phyloP scores from a whole-genome alignment of 352 stramenopile species.

The Pythium diclinum region DNA sequence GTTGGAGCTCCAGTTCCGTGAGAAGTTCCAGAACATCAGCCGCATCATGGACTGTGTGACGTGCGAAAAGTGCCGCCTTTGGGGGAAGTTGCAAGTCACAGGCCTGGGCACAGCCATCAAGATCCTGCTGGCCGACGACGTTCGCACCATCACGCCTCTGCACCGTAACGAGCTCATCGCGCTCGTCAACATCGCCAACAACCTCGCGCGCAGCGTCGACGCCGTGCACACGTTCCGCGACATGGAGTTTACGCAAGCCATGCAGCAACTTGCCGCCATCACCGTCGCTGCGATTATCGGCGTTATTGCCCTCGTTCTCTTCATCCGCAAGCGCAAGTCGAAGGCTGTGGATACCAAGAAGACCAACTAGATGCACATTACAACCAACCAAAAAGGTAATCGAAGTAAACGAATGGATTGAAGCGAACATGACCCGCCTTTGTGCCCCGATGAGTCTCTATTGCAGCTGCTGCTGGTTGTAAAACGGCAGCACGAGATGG shows the following conservation, averaged over 20 bases:
- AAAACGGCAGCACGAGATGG: conserved; percentile 68
- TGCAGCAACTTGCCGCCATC: conserved; percentile 60
- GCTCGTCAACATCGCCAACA: conserved; percentile 95
- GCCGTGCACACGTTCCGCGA: conserved; percentile 76
- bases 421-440: not conserved
- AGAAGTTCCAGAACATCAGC: conserved; percentile 97
- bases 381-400: not conserved
- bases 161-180: conserved; percentile 97
- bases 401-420: not conserved
- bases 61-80: conserved; percentile 98
- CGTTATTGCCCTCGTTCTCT: conserved; percentile 45
- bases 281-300: conserved; percentile 38
- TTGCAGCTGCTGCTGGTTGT: conserved; percentile 12
- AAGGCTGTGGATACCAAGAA: conserved; percentile 34
- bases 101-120: conserved; percentile 97
- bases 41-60: conserved; percentile 99
- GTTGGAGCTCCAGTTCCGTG: conserved; percentile 69
- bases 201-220: conserved; percentile 74
- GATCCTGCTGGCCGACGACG: conserved; percentile 92
- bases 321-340: conserved; percentile 42
- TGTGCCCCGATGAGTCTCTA: too few relatives aligned
- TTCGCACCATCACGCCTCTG: conserved; percentile 68
- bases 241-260: conserved; percentile 61
- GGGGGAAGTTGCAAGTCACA: conserved; percentile 97
- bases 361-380: conserved; percentile 12